Conservation (phyloP, 176 grass and related monocot species). For the Olyra latifolia region DNA sequence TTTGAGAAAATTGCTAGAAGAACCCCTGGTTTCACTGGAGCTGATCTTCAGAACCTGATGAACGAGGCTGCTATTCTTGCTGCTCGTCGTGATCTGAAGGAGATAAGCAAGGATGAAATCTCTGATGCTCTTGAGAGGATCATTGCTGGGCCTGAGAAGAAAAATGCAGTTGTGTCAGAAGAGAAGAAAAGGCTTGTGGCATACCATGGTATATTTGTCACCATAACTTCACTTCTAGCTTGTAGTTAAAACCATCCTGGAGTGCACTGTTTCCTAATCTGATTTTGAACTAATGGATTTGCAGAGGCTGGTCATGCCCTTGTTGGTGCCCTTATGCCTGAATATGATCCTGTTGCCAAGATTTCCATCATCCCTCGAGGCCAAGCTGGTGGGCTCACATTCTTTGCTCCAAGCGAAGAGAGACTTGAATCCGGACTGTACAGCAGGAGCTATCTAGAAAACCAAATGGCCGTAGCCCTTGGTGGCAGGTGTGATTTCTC, state of each 20-base stretch:
- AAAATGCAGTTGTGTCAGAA: slow-evolving; percentile 96
- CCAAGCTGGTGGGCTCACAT: slow-evolving; percentile 91
- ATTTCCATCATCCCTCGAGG: slow-evolving; percentile 98
- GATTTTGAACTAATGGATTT: slow-evolving; percentile 3
- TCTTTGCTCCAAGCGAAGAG: slow-evolving; percentile 96
- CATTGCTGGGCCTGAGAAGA: slow-evolving; percentile 98
- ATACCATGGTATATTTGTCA: slow-evolving; percentile 71
- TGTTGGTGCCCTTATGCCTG: slow-evolving; percentile 92
- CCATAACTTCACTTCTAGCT: background rate
- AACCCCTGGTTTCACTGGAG: slow-evolving; percentile 95
- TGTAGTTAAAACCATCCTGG: background rate
- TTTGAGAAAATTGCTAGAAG: slow-evolving; percentile 97
- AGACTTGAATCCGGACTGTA: slow-evolving; percentile 91
- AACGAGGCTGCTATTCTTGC: slow-evolving; percentile 97
- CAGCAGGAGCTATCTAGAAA: slow-evolving; percentile 96
- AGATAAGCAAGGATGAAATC: slow-evolving; percentile 99
- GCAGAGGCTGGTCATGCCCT: slow-evolving; percentile 97
- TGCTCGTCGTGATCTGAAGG: slow-evolving; percentile 92
- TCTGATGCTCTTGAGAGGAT: slow-evolving; percentile 98
- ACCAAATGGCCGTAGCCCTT: slow-evolving; percentile 99
- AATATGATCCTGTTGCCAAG: slow-evolving; percentile 94
- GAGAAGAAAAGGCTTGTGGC: slow-evolving; percentile 93
- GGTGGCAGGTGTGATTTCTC: slow-evolving; percentile 64
- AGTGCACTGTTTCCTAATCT: slow-evolving; percentile 6
- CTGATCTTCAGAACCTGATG: slow-evolving; percentile 97